phyloP scores from a whole-genome alignment of 441 rosid genomes.

The Syzygium syzygioides region DNA sequence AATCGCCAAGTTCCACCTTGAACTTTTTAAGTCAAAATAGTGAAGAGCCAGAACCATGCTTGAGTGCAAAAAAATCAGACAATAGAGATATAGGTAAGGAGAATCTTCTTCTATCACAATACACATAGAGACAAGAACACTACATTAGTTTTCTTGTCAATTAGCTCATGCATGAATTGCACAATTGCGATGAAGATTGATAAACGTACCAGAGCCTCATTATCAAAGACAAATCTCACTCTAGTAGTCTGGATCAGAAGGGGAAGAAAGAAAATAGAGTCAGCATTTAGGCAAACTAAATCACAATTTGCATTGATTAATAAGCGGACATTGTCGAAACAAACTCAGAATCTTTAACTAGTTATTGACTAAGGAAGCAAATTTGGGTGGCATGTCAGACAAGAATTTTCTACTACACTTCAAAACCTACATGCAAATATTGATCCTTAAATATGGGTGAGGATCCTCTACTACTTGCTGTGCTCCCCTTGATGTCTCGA shows the following conservation, averaged over 20 bases:
- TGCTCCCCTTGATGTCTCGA: background rate
- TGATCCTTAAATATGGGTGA: background rate
- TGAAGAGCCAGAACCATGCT: background rate
- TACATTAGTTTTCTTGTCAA: background rate
- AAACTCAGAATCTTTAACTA: background rate
- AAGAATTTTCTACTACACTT: background rate
- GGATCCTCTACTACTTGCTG: background rate
- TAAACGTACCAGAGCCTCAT: constrained; percentile 60
- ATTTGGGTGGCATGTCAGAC: constrained; percentile 2
- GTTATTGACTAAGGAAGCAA: constrained; percentile 14
- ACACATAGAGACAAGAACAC: background rate
- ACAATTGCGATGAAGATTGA: background rate
- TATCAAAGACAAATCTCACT: constrained; percentile 67
- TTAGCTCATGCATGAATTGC: background rate
- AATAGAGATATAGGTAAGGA: background rate
- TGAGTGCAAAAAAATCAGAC: background rate
- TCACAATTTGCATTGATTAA: background rate
- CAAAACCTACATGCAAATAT: background rate
- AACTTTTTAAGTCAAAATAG: background rate
- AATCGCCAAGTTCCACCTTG: background rate
- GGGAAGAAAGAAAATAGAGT: background rate
- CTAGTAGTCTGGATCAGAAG: constrained; percentile 47
- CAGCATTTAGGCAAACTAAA: background rate
- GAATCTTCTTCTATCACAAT: background rate
- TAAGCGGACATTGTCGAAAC: background rate